A percentile compares a stretch with the other conserved stretches of the same genome.
These are phyloP conservation scores for Apostasia ramifera DNA, from an alignment of 106 monocot genomes.

Conservation along the genomic window DNA sequence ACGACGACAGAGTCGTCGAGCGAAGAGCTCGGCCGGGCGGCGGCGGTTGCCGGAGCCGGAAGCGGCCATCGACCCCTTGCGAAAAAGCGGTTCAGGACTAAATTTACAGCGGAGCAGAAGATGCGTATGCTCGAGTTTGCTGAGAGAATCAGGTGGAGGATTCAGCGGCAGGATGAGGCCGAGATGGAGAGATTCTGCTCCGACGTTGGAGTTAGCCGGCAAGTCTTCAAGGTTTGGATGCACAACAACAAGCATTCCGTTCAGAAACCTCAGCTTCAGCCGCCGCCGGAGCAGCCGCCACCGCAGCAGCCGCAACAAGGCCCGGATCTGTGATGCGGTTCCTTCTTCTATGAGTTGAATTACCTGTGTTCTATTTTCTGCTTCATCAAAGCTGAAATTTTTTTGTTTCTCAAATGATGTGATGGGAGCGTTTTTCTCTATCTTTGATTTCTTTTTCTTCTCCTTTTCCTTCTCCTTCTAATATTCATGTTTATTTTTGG, in stretches of 20 bases:
- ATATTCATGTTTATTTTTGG: too few relatives aligned
- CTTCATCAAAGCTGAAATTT: too few relatives aligned
- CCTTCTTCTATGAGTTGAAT: too few relatives aligned
- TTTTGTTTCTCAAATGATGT: too few relatives aligned
- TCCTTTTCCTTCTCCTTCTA: too few relatives aligned
- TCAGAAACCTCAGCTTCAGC: conserved; percentile 12
- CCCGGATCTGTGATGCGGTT: too few relatives aligned
- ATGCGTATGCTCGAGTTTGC: conserved; percentile 42
- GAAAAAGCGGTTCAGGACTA: conserved; percentile 56
- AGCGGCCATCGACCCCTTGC: background rate
- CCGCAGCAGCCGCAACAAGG: too few relatives aligned
- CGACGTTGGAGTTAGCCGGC: conserved; percentile 36
- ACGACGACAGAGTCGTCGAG: conserved; percentile 32
- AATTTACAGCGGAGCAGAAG: conserved; percentile 60
- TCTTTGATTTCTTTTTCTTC: too few relatives aligned
- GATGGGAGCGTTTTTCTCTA: too few relatives aligned
- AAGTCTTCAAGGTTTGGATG: conserved; percentile 74
- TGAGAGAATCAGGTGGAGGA: conserved; percentile 51
- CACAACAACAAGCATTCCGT: conserved; percentile 58
- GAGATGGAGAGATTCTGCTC: conserved; percentile 40
- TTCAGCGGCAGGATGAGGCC: conserved; percentile 45
- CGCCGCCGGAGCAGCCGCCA: background rate
- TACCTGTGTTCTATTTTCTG: too few relatives aligned
- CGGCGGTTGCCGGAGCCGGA: background rate
- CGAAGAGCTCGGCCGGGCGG: conserved; percentile 21